Base-by-base conservation (phyloP, 768 basidiomycete genomes). In the Mycena amicta region DNA sequence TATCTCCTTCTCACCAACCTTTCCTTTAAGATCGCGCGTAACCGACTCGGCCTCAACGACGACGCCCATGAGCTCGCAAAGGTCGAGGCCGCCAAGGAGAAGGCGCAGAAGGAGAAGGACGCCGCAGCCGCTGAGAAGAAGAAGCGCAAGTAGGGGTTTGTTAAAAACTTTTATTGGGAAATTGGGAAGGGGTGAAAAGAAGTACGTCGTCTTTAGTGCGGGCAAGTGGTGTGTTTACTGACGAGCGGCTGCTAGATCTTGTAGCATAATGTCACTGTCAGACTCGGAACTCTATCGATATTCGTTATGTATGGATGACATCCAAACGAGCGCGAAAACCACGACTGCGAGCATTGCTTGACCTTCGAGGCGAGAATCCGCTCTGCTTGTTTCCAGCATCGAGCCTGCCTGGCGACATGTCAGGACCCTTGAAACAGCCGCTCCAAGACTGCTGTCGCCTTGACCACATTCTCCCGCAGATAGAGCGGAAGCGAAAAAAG, bases 41-140 rank as follows among this genome's bases (percentile, higher is more conserved):
- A 98, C 77, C 80, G 88, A 56, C 82, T 93, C 1, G 95, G 94
- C 2, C 80, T 98, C 49, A 99, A 99, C 72, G 93, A 95, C 71
- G 76, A 75, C 51, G 88, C 91, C 2, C 92, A 95, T 74, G 85
- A 93, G 70, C 68, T 87, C 41, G 94, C 92, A 20, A 89, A 90
- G 69, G 82, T 72, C 50, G 89, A 92, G 55, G 85, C 79, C n/a
- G 77, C 71, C 37, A 86, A 88, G 76, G 84, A 85, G 62, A 82
- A 82, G 61, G 79, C 79, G 40, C 82, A 83, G 73, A 84, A 86
- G 66, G 79, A 78, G 65, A 78, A 80, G 66, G 72, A 76, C 28
- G 70, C 26, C 3, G 53, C 27, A 1, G 50, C 53, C 22, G 47
- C 37, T 30, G 61, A 60, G 18, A 59, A 58, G 53, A 67, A 67